These are phyloP conservation scores for Primulina eburnea DNA, from an alignment of 257 asterid genomes.

Conservation along the genomic window DNA sequence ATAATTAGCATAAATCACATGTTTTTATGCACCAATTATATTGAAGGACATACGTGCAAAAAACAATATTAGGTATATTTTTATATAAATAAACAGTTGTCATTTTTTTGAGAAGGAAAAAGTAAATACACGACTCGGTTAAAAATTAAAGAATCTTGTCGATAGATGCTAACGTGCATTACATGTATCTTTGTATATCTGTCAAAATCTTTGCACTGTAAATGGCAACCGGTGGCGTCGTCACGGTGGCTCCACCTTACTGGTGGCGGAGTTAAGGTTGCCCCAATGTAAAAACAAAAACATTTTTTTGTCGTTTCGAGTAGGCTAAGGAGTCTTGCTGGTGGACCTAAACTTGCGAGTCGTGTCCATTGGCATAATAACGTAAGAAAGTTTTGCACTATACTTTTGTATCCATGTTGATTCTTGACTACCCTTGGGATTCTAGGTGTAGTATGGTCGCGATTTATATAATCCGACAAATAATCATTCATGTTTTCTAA, in stretches of 20 bases:
- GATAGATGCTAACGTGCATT: conserved; percentile 29
- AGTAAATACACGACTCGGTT: too few relatives aligned
- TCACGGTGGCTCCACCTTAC: conserved; percentile 55
- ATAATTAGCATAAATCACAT: too few relatives aligned
- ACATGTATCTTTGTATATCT: conserved; percentile 28
- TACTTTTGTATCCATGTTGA: conserved; percentile 18
- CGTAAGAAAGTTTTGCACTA: conserved; percentile 48
- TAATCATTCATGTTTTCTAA: too few relatives aligned
- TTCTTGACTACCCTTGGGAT: conserved; percentile 3
- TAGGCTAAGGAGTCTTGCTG: conserved; percentile 35
- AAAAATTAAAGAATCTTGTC: background rate
- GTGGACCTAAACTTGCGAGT: conserved; percentile 41
- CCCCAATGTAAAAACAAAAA: conserved; percentile 38
- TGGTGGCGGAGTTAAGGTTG: conserved; percentile 31
- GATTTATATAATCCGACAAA: too few relatives aligned
- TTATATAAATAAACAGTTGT: too few relatives aligned
- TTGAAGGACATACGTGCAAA: too few relatives aligned
- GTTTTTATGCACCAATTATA: too few relatives aligned
- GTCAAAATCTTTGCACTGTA: conserved; percentile 37
- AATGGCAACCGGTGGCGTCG: conserved; percentile 43
- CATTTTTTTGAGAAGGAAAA: too few relatives aligned
- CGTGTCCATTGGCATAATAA: conserved; percentile 31
- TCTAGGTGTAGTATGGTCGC: too few relatives aligned
- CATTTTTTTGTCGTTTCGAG: conserved; percentile 21
- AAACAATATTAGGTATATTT: too few relatives aligned